Conservation (phyloP, 169 alveolate species). For the Eimeria falciformis region DNA sequence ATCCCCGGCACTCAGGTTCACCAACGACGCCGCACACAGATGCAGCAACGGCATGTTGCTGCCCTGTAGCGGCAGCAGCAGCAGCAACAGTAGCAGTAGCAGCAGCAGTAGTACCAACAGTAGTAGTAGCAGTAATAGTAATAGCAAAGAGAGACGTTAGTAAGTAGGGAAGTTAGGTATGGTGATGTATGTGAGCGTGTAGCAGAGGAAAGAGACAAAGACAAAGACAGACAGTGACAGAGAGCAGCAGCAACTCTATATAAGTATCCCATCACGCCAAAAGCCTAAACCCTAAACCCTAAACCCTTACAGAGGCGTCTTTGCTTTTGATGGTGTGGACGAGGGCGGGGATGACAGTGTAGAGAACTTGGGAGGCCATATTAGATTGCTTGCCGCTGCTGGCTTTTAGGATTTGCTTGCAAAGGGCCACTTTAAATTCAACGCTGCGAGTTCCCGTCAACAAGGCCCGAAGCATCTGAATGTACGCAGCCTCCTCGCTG, state of each 20-base stretch:
- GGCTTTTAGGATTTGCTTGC: conserved; percentile 60
- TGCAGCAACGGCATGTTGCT: conserved; percentile 36
- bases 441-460: neutral
- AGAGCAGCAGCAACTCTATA: neutral
- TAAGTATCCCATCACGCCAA: neutral
- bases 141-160: neutral
- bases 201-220: neutral
- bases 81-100: conserved; percentile 25
- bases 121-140: neutral
- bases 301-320: neutral
- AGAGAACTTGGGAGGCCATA: neutral
- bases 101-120: conserved; percentile 27
- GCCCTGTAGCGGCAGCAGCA: conserved; percentile 49
- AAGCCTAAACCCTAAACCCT: conserved; percentile 36
- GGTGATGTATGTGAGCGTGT: neutral
- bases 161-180: too few relatives aligned
- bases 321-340: conserved; percentile 1
- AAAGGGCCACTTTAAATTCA: conserved; percentile 4
- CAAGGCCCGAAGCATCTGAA: conserved; percentile 22
- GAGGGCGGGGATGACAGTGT: conserved; percentile 45
- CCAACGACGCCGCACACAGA: conserved; percentile 13
- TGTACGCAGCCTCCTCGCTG: conserved; percentile 63
- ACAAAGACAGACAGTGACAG: too few relatives aligned
- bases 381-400: neutral
- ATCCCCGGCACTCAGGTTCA: conserved; percentile 66